A percentile compares a stretch with the other conserved stretches of the same genome.
These are phyloP conservation scores for Xylaria venustula DNA, from an alignment of 495 filamentous ascomycete species.

Conservation along the genomic window DNA sequence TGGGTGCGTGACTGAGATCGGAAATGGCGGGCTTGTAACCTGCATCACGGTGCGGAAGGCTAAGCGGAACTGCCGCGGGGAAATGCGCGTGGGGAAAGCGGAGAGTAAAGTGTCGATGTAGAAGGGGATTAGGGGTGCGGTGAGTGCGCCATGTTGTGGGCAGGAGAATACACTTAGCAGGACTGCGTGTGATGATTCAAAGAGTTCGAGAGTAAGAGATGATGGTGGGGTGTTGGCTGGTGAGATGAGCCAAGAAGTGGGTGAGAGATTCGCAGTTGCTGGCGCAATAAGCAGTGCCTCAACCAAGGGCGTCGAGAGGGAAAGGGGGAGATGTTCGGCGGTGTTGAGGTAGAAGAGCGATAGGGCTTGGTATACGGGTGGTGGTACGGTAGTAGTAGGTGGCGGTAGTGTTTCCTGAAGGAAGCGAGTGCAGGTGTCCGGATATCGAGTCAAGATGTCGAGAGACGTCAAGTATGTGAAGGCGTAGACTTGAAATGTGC, in stretches of 20 bases:
- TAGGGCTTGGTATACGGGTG: conserved; percentile 70
- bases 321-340: conserved; percentile 78
- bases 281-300: conserved; percentile 74
- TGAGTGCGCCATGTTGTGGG: conserved; percentile 69
- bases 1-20: conserved; percentile 67
- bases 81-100: conserved; percentile 80
- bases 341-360: conserved; percentile 93
- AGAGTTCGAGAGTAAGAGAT: conserved; percentile 61
- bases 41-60: conserved; percentile 88
- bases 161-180: conserved; percentile 80
- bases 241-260: conserved; percentile 60
- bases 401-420: conserved; percentile 61
- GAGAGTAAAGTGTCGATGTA: conserved; percentile 84
- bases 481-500: conserved; percentile 72
- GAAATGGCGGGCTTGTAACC: conserved; percentile 79
- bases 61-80: conserved; percentile 85
- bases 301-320: conserved; percentile 61
- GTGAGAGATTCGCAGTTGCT: conserved; percentile 73
- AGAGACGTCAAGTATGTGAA: conserved; percentile 89
- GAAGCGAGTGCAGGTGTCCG: conserved; percentile 66
- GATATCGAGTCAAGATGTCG: conserved; percentile 78
- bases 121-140: conserved; percentile 73
- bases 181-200: conserved; percentile 88
- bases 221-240: conserved; percentile 37
- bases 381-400: conserved; percentile 58